phyloP scores from a whole-genome alignment of 129 eudicot species.

The Flaveria brownii region DNA sequence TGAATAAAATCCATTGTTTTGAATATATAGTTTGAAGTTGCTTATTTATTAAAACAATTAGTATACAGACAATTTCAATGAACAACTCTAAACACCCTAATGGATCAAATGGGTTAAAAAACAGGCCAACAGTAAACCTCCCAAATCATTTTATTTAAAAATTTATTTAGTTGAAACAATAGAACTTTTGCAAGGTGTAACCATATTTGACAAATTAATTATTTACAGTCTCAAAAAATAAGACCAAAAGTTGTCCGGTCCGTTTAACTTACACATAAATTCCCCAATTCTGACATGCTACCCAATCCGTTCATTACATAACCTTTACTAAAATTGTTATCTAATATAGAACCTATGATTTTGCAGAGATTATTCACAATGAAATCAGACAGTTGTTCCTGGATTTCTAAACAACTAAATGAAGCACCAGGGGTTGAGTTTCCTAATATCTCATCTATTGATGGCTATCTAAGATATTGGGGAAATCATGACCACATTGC shows the following conservation, averaged over 20 bases:
- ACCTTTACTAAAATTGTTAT: neutral
- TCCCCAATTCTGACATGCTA: neutral
- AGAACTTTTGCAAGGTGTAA: neutral
- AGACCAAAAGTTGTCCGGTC: neutral
- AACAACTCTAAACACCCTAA: neutral
- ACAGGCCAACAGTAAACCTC: neutral
- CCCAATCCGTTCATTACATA: neutral
- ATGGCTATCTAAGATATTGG: constrained; percentile 46
- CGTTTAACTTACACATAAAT: neutral
- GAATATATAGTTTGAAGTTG: neutral
- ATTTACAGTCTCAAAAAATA: neutral
- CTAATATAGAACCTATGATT: constrained; percentile 5
- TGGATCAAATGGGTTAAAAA: neutral
- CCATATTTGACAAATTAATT: neutral
- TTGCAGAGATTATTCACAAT: constrained; percentile 47
- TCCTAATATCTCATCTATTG: constrained; percentile 39
- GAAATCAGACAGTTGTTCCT: constrained; percentile 27
- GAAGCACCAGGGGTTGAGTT: constrained; percentile 42
- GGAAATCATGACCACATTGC: constrained; percentile 33
- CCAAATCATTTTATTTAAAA: neutral
- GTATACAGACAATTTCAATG: neutral
- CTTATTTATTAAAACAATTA: neutral
- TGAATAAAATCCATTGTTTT: too few species aligned
- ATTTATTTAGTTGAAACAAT: neutral
- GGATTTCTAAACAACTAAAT: constrained; percentile 35